Conservation (phyloP, 192 early-diverging fungal species). For the Entomortierella chlamydospora region DNA sequence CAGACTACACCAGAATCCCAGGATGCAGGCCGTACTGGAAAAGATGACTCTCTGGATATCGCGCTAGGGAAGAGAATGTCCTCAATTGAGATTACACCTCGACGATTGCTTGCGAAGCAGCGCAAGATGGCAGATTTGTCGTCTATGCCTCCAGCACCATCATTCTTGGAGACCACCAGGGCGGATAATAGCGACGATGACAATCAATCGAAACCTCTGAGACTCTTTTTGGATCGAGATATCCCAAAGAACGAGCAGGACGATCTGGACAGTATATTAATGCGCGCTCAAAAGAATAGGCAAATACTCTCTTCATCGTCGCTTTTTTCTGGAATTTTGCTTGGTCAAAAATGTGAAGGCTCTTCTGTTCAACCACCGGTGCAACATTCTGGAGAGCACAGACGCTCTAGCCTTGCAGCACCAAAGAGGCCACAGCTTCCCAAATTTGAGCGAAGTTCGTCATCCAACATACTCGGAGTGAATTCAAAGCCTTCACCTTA, state of each 20-base stretch:
- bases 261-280: not conserved
- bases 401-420: not conserved
- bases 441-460: not conserved
- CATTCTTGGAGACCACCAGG: not conserved
- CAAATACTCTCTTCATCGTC: not conserved
- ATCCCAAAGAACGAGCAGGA: slow-evolving; percentile 20
- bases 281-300: not conserved
- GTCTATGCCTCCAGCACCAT: not conserved
- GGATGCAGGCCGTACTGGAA: not conserved
- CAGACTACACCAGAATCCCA: slow-evolving; percentile 12
- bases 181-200: not conserved
- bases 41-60: slow-evolving; percentile 21
- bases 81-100: slow-evolving; percentile 30
- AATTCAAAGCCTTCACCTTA: not conserved
- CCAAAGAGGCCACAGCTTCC: slow-evolving; percentile 2
- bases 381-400: not conserved
- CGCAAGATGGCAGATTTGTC: not conserved
- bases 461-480: not conserved
- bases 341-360: not conserved
- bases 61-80: slow-evolving; percentile 29
- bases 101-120: slow-evolving; percentile 30
- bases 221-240: slow-evolving; percentile 19
- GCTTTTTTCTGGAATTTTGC: not conserved
- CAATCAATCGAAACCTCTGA: not conserved
- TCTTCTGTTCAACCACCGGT: not conserved